Conservation (phyloP, 2,329 filamentous ascomycete genomes). For the Penicillium sp. region DNA sequence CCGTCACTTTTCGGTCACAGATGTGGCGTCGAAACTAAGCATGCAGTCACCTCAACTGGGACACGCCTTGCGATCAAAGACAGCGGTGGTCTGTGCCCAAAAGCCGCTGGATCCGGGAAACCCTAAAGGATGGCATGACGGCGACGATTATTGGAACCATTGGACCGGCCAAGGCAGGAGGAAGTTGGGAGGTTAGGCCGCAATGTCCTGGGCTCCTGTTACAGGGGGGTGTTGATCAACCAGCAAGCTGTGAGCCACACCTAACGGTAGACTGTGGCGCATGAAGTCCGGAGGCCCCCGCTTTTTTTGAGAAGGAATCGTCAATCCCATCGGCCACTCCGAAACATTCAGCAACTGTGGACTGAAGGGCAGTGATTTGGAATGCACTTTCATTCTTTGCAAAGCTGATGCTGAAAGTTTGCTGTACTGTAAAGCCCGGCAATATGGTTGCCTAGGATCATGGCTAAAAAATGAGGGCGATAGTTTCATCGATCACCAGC, state of each 20-base stretch:
- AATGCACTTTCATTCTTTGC: not conserved
- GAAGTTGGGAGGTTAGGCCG: constrained; percentile 11
- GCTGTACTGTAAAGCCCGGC: not conserved
- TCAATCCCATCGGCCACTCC: constrained; percentile 19
- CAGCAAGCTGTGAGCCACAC: constrained; percentile 22
- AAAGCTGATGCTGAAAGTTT: not conserved
- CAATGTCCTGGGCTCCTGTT: not conserved
- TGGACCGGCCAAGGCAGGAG: constrained; percentile 5
- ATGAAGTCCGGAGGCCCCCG: constrained; percentile 3
- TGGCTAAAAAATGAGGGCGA: not conserved
- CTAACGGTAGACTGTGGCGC: constrained; percentile 24
- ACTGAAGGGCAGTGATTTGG: not conserved
- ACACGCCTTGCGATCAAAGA: not conserved
- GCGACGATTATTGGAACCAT: not conserved
- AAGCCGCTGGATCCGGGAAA: not conserved
- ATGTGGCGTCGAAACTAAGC: constrained; percentile 4
- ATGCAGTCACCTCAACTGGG: constrained; percentile 5
- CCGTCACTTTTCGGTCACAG: not conserved
- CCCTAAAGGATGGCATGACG: not conserved
- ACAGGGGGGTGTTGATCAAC: constrained; percentile 6
- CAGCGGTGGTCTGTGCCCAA: not conserved
- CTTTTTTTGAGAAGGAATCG: constrained; percentile 6
- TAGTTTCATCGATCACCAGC: constrained; percentile 10
- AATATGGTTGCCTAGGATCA: constrained; percentile 17
- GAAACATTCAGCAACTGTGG: constrained; percentile 1